phyloP scores from a whole-genome alignment of 345 rosid species.

The Hypericum perforatum region DNA sequence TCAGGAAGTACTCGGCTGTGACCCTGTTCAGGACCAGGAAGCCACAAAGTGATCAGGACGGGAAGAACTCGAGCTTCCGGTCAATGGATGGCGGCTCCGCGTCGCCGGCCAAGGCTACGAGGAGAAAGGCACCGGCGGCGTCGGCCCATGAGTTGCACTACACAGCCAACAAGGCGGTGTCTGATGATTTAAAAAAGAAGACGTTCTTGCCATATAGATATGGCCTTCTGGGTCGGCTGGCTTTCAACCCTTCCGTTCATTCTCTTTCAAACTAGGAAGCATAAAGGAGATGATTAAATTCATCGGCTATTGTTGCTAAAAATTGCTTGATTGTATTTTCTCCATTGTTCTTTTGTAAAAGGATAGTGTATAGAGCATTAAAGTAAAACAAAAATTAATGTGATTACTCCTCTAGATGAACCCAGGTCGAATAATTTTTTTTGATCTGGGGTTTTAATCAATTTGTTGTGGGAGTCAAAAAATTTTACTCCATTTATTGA shows the following conservation, averaged over 20 bases:
- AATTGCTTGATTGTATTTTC: too few relatives aligned
- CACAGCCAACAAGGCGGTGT: conserved; percentile 64
- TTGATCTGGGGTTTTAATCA: too few relatives aligned
- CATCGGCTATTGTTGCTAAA: too few relatives aligned
- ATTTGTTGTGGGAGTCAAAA: too few relatives aligned
- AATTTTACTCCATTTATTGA: too few relatives aligned
- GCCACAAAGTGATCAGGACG: conserved; percentile 35
- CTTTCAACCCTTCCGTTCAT: conserved; percentile 39
- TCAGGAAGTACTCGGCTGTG: conserved; percentile 29
- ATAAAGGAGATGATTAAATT: too few relatives aligned
- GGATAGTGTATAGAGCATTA: too few relatives aligned
- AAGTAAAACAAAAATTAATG: too few relatives aligned
- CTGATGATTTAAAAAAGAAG: conserved; percentile 63
- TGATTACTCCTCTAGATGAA: too few relatives aligned
- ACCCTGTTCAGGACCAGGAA: conserved; percentile 23
- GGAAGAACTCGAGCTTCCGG: conserved; percentile 37
- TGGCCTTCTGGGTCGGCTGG: conserved; percentile 64
- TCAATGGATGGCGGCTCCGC: conserved; percentile 23
- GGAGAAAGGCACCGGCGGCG: conserved; percentile 26
- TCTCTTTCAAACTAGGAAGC: conserved; percentile 8
- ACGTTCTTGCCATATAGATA: conserved; percentile 87
- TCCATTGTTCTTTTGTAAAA: too few relatives aligned
- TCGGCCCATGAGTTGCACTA: conserved; percentile 91
- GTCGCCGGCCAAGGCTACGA: conserved; percentile 20
- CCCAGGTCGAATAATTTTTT: too few relatives aligned